Conservation (phyloP, 768 basidiomycete genomes). For the Mycena sanguinolenta region DNA sequence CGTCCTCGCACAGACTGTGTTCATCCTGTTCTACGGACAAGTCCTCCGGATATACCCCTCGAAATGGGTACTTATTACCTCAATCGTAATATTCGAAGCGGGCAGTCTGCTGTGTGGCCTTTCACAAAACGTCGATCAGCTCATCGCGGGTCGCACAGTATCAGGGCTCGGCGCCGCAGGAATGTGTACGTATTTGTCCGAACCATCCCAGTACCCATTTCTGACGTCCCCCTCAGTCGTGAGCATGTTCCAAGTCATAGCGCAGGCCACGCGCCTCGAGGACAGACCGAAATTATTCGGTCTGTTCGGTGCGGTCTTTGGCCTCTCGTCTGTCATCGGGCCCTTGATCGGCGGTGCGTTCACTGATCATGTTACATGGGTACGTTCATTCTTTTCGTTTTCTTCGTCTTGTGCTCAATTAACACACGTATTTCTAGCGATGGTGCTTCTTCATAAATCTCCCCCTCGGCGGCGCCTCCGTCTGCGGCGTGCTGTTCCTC, state of each 20-base stretch:
- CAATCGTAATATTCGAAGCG: neutral
- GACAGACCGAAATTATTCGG: neutral
- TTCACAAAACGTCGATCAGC: neutral
- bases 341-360: neutral
- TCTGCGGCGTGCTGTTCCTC: neutral
- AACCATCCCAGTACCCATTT: neutral
- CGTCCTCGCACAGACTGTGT: neutral
- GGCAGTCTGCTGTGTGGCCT: neutral
- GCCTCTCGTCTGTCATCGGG: neutral
- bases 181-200: neutral
- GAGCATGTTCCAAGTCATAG: neutral
- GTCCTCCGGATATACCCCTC: neutral
- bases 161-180: neutral
- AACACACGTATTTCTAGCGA: neutral
- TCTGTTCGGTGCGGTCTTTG: neutral
- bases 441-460: constrained; percentile 4
- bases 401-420: neutral
- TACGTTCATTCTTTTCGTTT: neutral
- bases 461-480: neutral
- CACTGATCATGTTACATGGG: neutral
- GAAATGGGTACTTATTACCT: neutral
- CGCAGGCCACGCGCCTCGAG: neutral
- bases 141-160: neutral
- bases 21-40: neutral
- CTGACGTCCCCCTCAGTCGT: neutral